These are phyloP conservation scores for Neofusicoccum umdonicola DNA, from an alignment of 2,329 filamentous ascomycete species.

Conservation along the genomic window DNA sequence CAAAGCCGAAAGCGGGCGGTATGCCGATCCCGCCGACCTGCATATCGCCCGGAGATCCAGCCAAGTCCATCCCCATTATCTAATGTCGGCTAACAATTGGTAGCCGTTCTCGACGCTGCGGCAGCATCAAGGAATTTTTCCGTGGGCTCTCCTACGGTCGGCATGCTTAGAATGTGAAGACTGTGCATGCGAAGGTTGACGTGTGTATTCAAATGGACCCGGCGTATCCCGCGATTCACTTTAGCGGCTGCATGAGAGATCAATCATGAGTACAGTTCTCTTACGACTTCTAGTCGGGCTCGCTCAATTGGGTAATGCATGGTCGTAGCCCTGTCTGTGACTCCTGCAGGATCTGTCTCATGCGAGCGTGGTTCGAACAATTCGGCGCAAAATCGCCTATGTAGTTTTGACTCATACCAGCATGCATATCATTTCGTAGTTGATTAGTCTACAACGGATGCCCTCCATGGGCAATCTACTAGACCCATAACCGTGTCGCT, in stretches of 20 bases:
- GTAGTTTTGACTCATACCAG: neutral
- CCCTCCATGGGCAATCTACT: constrained; percentile 7
- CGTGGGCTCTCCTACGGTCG: neutral
- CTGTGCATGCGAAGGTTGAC: too few species aligned
- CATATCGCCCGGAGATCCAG: constrained; percentile 6
- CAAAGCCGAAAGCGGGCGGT: constrained; percentile 15
- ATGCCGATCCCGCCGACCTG: constrained; percentile 8
- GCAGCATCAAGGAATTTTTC: neutral
- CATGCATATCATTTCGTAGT: constrained; percentile 15
- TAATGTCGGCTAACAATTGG: neutral
- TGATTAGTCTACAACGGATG: constrained; percentile 16
- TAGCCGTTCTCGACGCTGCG: neutral
- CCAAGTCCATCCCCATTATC: neutral
- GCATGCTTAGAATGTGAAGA: too few species aligned
- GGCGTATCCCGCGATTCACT: too few species aligned
- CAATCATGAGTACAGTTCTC: too few species aligned
- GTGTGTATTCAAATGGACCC: too few species aligned
- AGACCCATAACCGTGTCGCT: constrained; percentile 6
- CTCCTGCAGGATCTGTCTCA: too few species aligned
- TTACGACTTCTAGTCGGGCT: too few species aligned
- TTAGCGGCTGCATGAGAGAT: too few species aligned
- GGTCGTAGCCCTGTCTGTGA: too few species aligned
- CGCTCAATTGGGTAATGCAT: too few species aligned
- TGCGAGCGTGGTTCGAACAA: too few species aligned
- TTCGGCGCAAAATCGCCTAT: too few species aligned